Evolutionary conservation across 164 flowering plant species (phyloP), one percentile per base, ranked within the genome.

Genomic region (Magnolia officinalis): DNA sequence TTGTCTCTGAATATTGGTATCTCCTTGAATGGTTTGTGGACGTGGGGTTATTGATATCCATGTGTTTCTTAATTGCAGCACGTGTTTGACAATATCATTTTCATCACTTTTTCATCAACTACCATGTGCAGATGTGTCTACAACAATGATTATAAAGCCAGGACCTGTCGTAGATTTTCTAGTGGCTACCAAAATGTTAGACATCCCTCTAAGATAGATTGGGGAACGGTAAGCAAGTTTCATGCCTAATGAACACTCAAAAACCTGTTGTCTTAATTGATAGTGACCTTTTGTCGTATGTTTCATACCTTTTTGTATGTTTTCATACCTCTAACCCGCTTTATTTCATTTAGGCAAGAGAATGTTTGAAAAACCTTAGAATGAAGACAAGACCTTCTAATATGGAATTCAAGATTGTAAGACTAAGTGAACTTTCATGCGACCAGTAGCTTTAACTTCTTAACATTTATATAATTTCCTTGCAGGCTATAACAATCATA

Each of bases 71-170:
- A n/a, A n/a, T n/a, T n/a, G n/a, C 95, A 88, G 78, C 1, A 51
- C 8, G 6, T 50, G 21, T 50, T 23, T 11, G 9, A 14, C 50
- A 0, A 52, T 7, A 1, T 51, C n/a, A n/a, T 75, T 18, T 1
- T 45, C 21, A 2, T 37, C 18, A 13, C 11, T 7, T 51, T 51
- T 7, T 67, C 7, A 26, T 50, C 19, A 29, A 37, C 29, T 2
- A 24, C 8, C 16, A 23, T 20, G 11, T 75, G 29, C 83, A 96
- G 99, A 96, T 88, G 98, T 90, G 7, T 90, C 99, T 0, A 92
- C 98, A 1, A 96, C 98, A 0, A 96, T 91, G 99, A 90, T 91
- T 1, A 75, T n/a, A n/a, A n/a, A n/a, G n/a, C n/a, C n/a, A n/a
- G n/a, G n/a, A n/a, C n/a, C n/a, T n/a, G n/a, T n/a, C 94, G 86